Evolutionary conservation across 2,329 filamentous ascomycete species (phyloP).

Genomic region (Neopestalotiopsis sp.): DNA sequence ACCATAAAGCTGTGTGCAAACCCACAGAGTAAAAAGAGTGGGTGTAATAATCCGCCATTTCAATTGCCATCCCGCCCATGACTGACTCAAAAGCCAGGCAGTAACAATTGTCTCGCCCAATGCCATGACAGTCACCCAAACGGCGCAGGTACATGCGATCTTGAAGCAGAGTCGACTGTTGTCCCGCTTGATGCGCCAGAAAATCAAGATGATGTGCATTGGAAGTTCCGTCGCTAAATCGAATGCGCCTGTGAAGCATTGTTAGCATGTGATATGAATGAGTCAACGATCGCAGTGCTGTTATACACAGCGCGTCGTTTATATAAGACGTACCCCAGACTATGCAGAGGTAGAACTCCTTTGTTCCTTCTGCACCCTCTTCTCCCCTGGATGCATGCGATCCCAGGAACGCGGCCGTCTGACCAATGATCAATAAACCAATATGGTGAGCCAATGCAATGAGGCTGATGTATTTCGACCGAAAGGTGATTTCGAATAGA

Average conservation of each 20-base stretch:
- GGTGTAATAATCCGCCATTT: conserved; percentile 14
- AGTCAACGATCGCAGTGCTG: not conserved
- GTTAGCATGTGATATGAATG: not conserved
- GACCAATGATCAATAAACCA: conserved; percentile 24
- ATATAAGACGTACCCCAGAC: conserved; percentile 9
- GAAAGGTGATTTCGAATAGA: conserved; percentile 26
- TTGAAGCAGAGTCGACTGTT: not conserved
- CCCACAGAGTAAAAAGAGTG: conserved; percentile 12
- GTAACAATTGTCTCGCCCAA: conserved; percentile 2
- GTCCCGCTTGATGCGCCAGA: conserved; percentile 5
- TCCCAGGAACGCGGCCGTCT: conserved; percentile 21
- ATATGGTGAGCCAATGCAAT: conserved; percentile 26
- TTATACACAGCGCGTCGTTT: not conserved
- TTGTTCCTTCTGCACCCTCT: not conserved
- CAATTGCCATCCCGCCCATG: conserved; percentile 7
- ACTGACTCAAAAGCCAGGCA: not conserved
- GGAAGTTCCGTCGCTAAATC: conserved; percentile 12
- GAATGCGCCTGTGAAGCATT: not conserved
- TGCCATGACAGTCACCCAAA: conserved; percentile 4
- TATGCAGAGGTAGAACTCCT: conserved; percentile 9
- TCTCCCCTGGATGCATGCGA: not conserved
- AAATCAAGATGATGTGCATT: conserved; percentile 7
- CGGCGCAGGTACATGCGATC: not conserved
- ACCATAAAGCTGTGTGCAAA: conserved; percentile 13
- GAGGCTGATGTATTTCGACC: conserved; percentile 24